Evolutionary conservation across 2,329 filamentous ascomycete genomes (phyloP), one percentile per base, ranked within the genome.

Genomic region (Grosmannia clavigera): DNA sequence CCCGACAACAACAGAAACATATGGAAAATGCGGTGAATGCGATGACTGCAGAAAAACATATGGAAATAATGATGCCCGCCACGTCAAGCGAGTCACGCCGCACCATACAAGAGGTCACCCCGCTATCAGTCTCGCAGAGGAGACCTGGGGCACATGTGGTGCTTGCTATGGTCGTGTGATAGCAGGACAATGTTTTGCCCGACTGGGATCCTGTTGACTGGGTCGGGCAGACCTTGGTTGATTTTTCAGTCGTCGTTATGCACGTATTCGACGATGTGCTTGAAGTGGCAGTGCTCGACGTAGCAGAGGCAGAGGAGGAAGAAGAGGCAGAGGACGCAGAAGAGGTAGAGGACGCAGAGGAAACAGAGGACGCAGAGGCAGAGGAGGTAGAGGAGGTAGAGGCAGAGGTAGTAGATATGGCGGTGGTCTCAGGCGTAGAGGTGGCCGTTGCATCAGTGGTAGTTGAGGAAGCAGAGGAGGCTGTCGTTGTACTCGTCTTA

Each of bases 1-100:
- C 80, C 63, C 72, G 72, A 73, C 75, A 78, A 76, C 78, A 82
- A 64, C 77, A 71, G 73, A 77, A 77, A 67, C 76, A 74, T 60
- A 83, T 69, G 63, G 70, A 65, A 55, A 66, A 69, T 62, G 77
- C 62, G 64, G 72, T 69, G 58, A 72, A 52, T 63, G 70, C 68
- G 62, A 77, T 66, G 61, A 68, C 70, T n/a, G 69, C 63, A 60
- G 71, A 76, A 46, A 84, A 76, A 68, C 77, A 65, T 63, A 79
- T 70, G 66, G 74, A 70, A 63, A 82, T 73, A 67, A 80, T 70
- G 66, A 79, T 71, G 62, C 76, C 79, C 50, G 71, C 71, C 2
- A 73, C 66, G 64, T 73, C 73, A 59, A 81, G 70, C 25, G 11
- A 51, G 66, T 76, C 68, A 7, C 73, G 62, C 53, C 69, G 68